Percentiles rank a stretch among this genome's conserved stretches.
These are phyloP conservation scores for Vishniacozyma victoriae DNA, from an alignment of 768 basidiomycete species.

Conservation along the genomic window DNA sequence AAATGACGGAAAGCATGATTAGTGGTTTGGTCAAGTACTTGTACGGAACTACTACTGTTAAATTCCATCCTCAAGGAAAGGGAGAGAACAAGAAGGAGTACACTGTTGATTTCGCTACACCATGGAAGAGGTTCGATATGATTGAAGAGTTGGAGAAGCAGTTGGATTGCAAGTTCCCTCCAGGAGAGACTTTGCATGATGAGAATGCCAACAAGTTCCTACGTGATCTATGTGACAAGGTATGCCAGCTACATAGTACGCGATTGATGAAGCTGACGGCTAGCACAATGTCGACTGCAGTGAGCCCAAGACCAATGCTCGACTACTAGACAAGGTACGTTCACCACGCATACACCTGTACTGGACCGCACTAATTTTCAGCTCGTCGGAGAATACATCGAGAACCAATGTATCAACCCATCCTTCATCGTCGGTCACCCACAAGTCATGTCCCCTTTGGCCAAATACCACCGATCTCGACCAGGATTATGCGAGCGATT, in stretches of 20 bases:
- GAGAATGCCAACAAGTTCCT: conserved; percentile 83
- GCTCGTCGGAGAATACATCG: conserved; percentile 98
- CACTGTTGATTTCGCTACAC: conserved; percentile 78
- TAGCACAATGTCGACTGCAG: conserved; percentile 95
- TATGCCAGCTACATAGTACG: conserved; percentile 33
- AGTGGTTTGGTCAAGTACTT: conserved; percentile 85
- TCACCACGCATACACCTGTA: background rate
- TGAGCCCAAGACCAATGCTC: conserved; percentile 89
- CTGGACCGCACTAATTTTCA: conserved; percentile 32
- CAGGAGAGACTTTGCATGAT: conserved; percentile 82
- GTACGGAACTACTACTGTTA: conserved; percentile 68
- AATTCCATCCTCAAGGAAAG: conserved; percentile 91
- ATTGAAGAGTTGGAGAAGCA: conserved; percentile 93
- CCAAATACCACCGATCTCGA: conserved; percentile 96
- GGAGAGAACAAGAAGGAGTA: conserved; percentile 57
- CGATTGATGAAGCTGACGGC: conserved; percentile 1
- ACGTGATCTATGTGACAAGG: conserved; percentile 76
- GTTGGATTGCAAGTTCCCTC: conserved; percentile 83
- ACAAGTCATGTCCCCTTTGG: conserved; percentile 98
- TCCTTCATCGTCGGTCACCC: conserved; percentile 98
- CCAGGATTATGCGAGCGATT: conserved; percentile 98
- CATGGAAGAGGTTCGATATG: conserved; percentile 99
- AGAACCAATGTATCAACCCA: conserved; percentile 91
- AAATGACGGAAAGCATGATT: conserved; percentile 82
- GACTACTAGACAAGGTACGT: conserved; percentile 84